These are phyloP conservation scores for Pouteria glomerata DNA, from an alignment of 148 eudicot species.

Conservation along the genomic window DNA sequence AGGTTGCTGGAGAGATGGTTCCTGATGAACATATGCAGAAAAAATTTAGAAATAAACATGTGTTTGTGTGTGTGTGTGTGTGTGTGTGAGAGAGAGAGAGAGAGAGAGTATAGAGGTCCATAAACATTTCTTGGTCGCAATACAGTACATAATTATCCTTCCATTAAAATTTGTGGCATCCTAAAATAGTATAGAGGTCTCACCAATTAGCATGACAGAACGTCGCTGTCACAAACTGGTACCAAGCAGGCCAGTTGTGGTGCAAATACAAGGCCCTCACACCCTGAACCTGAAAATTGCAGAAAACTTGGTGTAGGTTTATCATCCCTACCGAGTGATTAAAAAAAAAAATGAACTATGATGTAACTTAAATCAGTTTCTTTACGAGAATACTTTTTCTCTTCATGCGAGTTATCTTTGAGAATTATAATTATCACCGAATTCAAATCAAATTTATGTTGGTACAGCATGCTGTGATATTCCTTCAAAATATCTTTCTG, in stretches of 20 bases:
- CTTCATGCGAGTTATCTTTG: not conserved
- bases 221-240: slow-evolving; percentile 94
- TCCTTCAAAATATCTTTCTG: not conserved
- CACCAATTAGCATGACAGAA: slow-evolving; percentile 97
- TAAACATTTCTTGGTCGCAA: not conserved
- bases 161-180: not conserved
- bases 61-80: too few relatives aligned
- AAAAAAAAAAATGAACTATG: not conserved
- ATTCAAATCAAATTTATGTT: not conserved
- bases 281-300: slow-evolving; percentile 50
- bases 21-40: slow-evolving; percentile 44
- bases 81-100: not conserved
- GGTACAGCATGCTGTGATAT: not conserved
- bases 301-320: slow-evolving; percentile 3
- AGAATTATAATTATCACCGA: not conserved
- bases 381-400: slow-evolving; percentile 1
- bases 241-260: slow-evolving; percentile 84
- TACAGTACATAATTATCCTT: not conserved
- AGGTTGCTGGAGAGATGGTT: slow-evolving; percentile 97
- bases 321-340: not conserved
- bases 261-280: slow-evolving; percentile 69
- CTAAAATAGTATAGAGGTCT: slow-evolving; percentile 15
- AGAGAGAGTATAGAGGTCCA: not conserved
- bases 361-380: not conserved
- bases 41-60: slow-evolving; percentile 8